These are phyloP conservation scores for Hanseniaspora clermontiae DNA, from an alignment of 805 yeast species.

Conservation along the genomic window DNA sequence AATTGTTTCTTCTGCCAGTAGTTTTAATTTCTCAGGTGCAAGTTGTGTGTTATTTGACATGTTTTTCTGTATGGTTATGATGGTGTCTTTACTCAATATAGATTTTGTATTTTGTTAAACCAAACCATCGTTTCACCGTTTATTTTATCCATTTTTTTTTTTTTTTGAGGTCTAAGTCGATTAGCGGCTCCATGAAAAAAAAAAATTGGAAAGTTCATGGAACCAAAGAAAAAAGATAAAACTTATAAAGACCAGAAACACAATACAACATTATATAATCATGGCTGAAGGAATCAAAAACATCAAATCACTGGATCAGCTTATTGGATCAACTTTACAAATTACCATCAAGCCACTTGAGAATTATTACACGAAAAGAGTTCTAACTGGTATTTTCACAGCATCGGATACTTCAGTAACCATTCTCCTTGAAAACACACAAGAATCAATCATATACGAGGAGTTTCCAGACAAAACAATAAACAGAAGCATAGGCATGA, in stretches of 20 bases:
- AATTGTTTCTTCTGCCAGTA: background rate
- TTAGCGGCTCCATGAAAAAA: background rate
- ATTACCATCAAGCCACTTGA: background rate
- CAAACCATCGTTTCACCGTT: too few relatives aligned
- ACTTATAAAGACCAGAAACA: too few relatives aligned
- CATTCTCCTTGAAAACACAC: background rate
- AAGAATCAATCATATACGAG: background rate
- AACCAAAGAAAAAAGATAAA: background rate
- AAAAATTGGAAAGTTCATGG: background rate
- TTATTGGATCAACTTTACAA: background rate
- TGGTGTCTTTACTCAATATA: too few relatives aligned
- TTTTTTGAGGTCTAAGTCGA: too few relatives aligned
- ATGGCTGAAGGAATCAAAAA: background rate
- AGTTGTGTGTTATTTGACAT: background rate
- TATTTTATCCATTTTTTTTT: too few relatives aligned
- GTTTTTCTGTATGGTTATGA: background rate
- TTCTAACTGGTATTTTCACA: constrained; percentile 2
- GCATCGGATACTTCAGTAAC: background rate
- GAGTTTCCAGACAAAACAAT: background rate
- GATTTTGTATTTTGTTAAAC: too few relatives aligned
- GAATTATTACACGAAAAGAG: background rate
- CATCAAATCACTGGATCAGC: background rate
- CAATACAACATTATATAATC: background rate
- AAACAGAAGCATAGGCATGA: constrained; percentile 4
- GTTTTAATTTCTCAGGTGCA: background rate